Evolutionary conservation across 805 yeast genomes (phyloP), one percentile per base, ranked within the genome.

Genomic region (Kazachstania bromeliacearum): DNA sequence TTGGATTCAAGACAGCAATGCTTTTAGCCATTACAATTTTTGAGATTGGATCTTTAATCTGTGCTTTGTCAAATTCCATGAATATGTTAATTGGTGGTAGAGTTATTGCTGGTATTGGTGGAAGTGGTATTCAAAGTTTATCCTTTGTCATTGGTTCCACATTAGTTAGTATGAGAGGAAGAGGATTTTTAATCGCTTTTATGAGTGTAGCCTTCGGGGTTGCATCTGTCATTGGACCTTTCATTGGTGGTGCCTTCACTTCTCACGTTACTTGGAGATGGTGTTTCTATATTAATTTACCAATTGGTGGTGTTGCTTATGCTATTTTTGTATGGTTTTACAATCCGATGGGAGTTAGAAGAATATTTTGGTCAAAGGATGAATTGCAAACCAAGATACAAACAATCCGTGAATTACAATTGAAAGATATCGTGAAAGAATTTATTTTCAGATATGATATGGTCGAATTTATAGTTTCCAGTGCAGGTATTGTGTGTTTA

Each of bases 241-340:
- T 77, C 27, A 50, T 79, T 17, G 85, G 85, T 10, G 85, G 85
- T 21, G 77, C 75, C 0, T 70, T 80, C 38, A 67, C 82, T 1
- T 57, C 72, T 2, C 60, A 68, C 35, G 73, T 67, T 4, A 59
- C 73, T n/a, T 80, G 87, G 87, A 64, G 87, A 48, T 79, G 87
- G 85, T 75, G 84, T 47, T 81, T 79, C 51, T 81, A 74, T 57
- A 65, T 81, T 43, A 80, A 79, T 53, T 53, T 81, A 25, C 84
- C 85, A 3, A 55, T 78, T 24, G 82, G 83, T 13, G 85, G 79
- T 1, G 21, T 45, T 9, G 58, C 57, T 5, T 31, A 46, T 16
- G 28, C 40, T 3, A 14, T 48, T 18, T 48, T 54, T 25, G 22
- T 38, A 3, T 3, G 38, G 7, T 40, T 44, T 25, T 49, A 51